A percentile compares a stretch with the other conserved stretches of the same genome.
Evolutionary conservation across 1,139 yeast species (phyloP).

Genomic region (Geotrichum candidum): DNA sequence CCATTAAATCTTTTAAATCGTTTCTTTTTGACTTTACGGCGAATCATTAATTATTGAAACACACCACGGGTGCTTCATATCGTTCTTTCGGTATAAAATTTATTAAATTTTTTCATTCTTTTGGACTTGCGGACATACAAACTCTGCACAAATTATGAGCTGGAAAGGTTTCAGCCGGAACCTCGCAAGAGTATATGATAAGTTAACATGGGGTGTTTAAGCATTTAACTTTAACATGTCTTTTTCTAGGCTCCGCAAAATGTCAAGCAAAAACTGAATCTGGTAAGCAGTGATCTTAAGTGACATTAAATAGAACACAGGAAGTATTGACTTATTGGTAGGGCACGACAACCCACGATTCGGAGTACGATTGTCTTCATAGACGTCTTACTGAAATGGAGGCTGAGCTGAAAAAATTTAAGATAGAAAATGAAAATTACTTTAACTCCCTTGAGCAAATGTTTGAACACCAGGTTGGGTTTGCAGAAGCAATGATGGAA

Average conservation of each 20-base stretch:
- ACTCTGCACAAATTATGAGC: conserved; percentile 48
- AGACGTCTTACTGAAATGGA: conserved; percentile 91
- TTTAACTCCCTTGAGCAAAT: conserved; percentile 86
- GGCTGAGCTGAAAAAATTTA: conserved; percentile 77
- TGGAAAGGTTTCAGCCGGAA: conserved; percentile 91
- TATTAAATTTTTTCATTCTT: background rate
- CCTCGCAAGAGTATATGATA: conserved; percentile 49
- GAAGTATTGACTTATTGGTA: background rate
- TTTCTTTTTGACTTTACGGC: no score
- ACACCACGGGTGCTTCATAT: no score
- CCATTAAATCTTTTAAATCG: no score
- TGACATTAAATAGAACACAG: background rate
- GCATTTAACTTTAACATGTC: background rate
- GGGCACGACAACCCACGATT: conserved; percentile 80
- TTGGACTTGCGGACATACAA: no score
- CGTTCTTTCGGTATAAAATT: background rate
- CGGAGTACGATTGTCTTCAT: conserved; percentile 91
- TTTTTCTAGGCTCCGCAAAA: conserved; percentile 46
- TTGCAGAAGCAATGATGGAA: conserved; percentile 40
- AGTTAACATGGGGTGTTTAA: background rate
- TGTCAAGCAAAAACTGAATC: conserved; percentile 38
- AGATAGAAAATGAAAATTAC: conserved; percentile 84
- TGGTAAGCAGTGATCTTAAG: conserved; percentile 23
- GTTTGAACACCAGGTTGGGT: conserved; percentile 88
- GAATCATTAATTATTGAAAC: no score